Conservation (phyloP, 768 basidiomycete species). For the Chalciporus pseudorubinellus region DNA sequence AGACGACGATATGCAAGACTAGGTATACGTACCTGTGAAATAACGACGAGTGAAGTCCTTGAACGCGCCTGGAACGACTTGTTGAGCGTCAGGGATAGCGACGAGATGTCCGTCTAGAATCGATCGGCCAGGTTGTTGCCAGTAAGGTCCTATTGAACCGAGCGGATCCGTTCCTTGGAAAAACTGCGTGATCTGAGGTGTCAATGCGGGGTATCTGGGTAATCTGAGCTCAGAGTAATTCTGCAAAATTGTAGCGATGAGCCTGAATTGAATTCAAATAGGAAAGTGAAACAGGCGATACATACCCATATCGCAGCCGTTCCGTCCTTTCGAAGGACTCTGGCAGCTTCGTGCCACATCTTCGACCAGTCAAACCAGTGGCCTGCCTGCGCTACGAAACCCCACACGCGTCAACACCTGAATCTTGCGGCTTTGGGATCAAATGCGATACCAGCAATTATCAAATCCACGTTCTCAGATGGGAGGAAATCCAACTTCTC, state of each 20-base stretch:
- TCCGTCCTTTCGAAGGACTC: conserved; percentile 59
- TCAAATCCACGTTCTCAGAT: conserved; percentile 60
- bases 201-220: conserved; percentile 53
- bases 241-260: too few relatives aligned
- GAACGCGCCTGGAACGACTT: conserved; percentile 34
- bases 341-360: conserved; percentile 65
- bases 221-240: conserved; percentile 75
- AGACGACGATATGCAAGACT: neutral
- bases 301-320: conserved; percentile 73
- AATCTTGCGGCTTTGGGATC: neutral
- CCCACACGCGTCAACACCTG: neutral
- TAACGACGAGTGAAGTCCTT: conserved; percentile 49
- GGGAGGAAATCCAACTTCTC: conserved; percentile 54
- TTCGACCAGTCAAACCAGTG: conserved; percentile 82
- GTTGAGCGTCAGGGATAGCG: conserved; percentile 57
- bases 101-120: conserved; percentile 71
- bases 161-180: conserved; percentile 54
- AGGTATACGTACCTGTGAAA: conserved; percentile 49
- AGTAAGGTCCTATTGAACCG: conserved; percentile 66
- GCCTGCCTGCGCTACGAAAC: conserved; percentile 60
- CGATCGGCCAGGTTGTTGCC: conserved; percentile 77
- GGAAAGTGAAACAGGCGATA: neutral
- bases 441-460: conserved; percentile 53
- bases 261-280: neutral
- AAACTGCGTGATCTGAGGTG: conserved; percentile 59